Evolutionary conservation across 331 rosid species (phyloP), one percentile per base, ranked within the genome.

Genomic region (Cydonia oblonga): DNA sequence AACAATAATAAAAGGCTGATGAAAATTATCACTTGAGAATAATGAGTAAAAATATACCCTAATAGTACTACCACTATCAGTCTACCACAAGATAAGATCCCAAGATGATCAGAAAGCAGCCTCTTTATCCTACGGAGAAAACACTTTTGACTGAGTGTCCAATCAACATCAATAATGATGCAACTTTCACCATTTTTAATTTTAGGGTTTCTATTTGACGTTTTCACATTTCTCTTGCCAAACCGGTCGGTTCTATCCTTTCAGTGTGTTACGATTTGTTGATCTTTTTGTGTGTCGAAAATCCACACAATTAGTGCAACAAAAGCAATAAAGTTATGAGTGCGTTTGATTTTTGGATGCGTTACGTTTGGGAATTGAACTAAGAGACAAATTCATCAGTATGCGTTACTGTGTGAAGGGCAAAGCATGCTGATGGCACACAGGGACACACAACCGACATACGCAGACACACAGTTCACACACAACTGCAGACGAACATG

Each of bases 371-470:
- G 22, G 18, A 15, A 9, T 5, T 20, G 57, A 7, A 53, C 64
- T 4, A 51, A 69, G 14, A 5, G 70, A 69, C 77, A 69, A 32
- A 51, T 15, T 22, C n/a, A 51, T 24, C 10, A 23, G 68, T 32
- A 23, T 23, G 76, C 68, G 68, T 59, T 57, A 61, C 26, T 51
- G n/a, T 40, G 56, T 23, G 25, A 26, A 70, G 25, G 58, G 60
- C 44, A 33, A 61, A 59, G 65, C 76, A 79, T 10, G 66, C 23
- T 44, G 5, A 71, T 24, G 74, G 46, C 84, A 74, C 70, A 51
- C 26, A 23, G 71, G 46, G 23, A 51, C 92, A 80, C 83, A 22
- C 76, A 69, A 57, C 74, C 22, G 6, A 35, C 86, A 80, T 87
- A 79, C 26, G 80, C 84, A 71, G 53, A 58, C 85, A 83, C 85